Conservation (phyloP, 148 eudicot species). For the Vaccinium macrocarpon region DNA sequence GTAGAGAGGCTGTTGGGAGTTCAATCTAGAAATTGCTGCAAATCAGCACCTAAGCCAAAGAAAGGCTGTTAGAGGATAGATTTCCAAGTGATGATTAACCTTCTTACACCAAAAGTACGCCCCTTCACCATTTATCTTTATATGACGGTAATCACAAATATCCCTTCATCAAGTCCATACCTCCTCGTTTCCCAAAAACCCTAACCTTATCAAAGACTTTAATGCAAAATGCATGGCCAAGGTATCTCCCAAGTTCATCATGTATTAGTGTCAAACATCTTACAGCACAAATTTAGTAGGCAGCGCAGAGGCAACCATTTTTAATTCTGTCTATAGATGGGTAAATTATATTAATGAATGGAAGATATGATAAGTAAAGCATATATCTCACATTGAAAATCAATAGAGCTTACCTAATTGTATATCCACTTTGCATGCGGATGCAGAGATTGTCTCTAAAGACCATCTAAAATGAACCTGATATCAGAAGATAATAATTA, state of each 20-base stretch:
- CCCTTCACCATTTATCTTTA: too few species aligned
- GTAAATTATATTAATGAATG: neutral
- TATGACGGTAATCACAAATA: too few species aligned
- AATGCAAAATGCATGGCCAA: conserved; percentile 61
- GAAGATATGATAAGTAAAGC: neutral
- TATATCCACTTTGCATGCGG: conserved; percentile 53
- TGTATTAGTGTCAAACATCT: neutral
- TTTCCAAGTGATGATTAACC: too few species aligned
- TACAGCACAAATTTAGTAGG: neutral
- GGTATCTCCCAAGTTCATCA: conserved; percentile 50
- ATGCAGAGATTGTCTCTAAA: conserved; percentile 52
- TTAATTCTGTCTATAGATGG: neutral
- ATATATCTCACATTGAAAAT: neutral
- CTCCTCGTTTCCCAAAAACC: neutral
- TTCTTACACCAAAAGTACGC: too few species aligned
- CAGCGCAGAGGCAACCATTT: neutral
- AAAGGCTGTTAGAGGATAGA: too few species aligned
- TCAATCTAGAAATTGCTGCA: too few species aligned
- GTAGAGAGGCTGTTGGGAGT: too few species aligned
- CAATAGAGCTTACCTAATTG: conserved; percentile 56
- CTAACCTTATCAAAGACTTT: conserved; percentile 10
- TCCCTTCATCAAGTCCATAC: neutral
- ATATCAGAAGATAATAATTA: neutral
- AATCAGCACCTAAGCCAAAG: too few species aligned
- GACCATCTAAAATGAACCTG: conserved; percentile 87